Base-by-base conservation (phyloP, 2,329 filamentous ascomycete species). In the Zalaria sp. region DNA sequence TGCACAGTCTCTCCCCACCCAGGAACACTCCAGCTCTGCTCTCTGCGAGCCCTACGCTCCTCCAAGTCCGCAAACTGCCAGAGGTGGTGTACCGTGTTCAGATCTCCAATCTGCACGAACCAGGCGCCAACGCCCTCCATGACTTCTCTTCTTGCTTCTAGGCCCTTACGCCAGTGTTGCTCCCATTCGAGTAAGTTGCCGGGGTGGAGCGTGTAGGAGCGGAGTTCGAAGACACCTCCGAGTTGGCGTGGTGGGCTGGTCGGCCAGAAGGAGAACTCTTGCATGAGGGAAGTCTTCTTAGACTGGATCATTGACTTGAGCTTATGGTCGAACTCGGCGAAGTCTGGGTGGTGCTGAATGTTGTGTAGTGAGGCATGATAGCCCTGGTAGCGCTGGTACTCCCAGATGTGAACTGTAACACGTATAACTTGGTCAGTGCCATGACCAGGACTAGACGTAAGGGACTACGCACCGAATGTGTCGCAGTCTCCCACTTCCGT, bases 201-300 rank as follows among this genome's bases (percentile, higher is more conserved):
- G 0, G 91, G 91, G 59, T 95, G 86, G 25, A 98, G 74, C 4
- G 87, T 95, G 68, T 98, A 98, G 2, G 91, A 95, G 40, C 91
- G 84, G 29, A 98, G 73, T 68, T 98, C 91, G 58, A 98, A 98
- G 35, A 98, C 65, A 37, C 91, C 91, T 42, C 91, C 91, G 1
- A 98, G 76, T 55, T 85, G 72, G 46, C 91, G 85, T 0, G 91
- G 91, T 4, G 88, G 75, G 0, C 86, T 89, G 3, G 91, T 98
- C 1, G 91, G 91, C 91, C 91, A 98, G 73, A 98, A 98, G 31
- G 88, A 94, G 66, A 98, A 98, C 63, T 98, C 91, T 62, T 98
- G 91, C 91, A 98, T 98, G 40, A 98, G 73, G 0, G 88, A 95
- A 4, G 81, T 83, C 51, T 80, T 78, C 69, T 94, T 96, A 48